Percentiles rank a stretch among this genome's conserved stretches.
Conservation (phyloP, 2,329 filamentous ascomycete species). For the Talaromyces sp. region DNA sequence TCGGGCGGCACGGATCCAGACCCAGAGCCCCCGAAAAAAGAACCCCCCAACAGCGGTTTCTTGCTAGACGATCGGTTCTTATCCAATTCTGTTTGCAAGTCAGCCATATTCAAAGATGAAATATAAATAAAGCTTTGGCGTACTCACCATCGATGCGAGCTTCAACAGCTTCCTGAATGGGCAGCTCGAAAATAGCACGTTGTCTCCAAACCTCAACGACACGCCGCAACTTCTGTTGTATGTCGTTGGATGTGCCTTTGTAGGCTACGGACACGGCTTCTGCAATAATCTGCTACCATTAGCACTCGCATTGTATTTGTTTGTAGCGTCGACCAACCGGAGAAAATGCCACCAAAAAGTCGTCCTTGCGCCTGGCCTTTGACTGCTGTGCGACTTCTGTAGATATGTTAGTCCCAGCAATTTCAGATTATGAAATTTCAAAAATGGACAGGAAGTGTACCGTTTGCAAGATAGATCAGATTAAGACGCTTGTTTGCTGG, state of each 20-base stretch:
- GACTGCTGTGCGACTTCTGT: conserved; percentile 94
- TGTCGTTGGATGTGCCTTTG: conserved; percentile 77
- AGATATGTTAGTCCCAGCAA: conserved; percentile 18
- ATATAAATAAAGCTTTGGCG: neutral
- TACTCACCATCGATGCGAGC: conserved; percentile 67
- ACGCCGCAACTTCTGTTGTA: conserved; percentile 80
- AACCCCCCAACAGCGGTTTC: conserved; percentile 59
- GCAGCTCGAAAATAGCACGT: conserved; percentile 73
- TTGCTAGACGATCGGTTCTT: conserved; percentile 49
- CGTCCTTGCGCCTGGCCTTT: conserved; percentile 84
- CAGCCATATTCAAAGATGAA: conserved; percentile 1
- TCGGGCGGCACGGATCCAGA: conserved; percentile 65
- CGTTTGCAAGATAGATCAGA: conserved; percentile 91
- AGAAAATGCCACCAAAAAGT: conserved; percentile 88
- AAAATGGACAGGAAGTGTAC: conserved; percentile 47
- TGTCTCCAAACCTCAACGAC: conserved; percentile 95
- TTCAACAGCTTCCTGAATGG: conserved; percentile 78
- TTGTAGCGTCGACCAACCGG: conserved; percentile 49
- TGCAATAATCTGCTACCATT: conserved; percentile 61
- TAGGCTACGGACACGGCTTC: conserved; percentile 90
- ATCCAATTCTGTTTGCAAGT: conserved; percentile 47
- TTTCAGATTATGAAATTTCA: neutral
- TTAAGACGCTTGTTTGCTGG: conserved; percentile 81
- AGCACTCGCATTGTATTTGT: conserved; percentile 13
- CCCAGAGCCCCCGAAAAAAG: conserved; percentile 59